phyloP scores from a whole-genome alignment of 2,329 filamentous ascomycete genomes.

The Diaporthe velutina region DNA sequence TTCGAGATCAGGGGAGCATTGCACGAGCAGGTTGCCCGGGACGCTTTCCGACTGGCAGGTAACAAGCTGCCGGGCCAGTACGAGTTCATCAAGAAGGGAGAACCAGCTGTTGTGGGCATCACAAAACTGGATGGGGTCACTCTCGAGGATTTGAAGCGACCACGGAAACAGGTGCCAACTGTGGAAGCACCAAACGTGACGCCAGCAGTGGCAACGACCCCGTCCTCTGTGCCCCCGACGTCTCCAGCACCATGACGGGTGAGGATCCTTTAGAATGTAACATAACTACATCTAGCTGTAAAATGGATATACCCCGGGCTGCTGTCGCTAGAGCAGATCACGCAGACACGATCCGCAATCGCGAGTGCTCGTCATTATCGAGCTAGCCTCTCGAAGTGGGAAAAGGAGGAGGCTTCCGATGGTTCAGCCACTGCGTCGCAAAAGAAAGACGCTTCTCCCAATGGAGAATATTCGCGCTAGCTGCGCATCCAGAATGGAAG shows the following conservation, averaged over 20 bases:
- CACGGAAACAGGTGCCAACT: conserved; percentile 75
- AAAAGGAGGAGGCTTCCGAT: background rate
- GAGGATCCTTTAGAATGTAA: conserved; percentile 40
- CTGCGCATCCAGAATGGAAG: background rate
- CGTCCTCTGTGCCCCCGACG: conserved; percentile 50
- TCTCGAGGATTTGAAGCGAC: conserved; percentile 84
- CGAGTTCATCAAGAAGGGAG: conserved; percentile 94
- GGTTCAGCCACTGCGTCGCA: background rate
- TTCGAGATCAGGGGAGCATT: conserved; percentile 93
- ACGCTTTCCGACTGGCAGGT: conserved; percentile 93
- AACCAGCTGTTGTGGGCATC: conserved; percentile 89
- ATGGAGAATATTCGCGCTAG: background rate
- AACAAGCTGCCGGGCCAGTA: conserved; percentile 94
- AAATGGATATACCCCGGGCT: conserved; percentile 28
- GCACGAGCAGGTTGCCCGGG: conserved; percentile 93
- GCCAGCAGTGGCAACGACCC: conserved; percentile 46
- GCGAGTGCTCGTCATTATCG: background rate
- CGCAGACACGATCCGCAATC: background rate
- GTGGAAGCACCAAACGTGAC: conserved; percentile 52
- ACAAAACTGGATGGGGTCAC: conserved; percentile 91
- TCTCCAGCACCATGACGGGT: conserved; percentile 48
- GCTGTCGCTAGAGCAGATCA: background rate
- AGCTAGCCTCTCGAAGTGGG: background rate
- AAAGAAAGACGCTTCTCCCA: background rate
- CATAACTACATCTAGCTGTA: conserved; percentile 20